These are phyloP conservation scores for Abrus precatorius DNA, from an alignment of 306 rosid species.

Conservation along the genomic window DNA sequence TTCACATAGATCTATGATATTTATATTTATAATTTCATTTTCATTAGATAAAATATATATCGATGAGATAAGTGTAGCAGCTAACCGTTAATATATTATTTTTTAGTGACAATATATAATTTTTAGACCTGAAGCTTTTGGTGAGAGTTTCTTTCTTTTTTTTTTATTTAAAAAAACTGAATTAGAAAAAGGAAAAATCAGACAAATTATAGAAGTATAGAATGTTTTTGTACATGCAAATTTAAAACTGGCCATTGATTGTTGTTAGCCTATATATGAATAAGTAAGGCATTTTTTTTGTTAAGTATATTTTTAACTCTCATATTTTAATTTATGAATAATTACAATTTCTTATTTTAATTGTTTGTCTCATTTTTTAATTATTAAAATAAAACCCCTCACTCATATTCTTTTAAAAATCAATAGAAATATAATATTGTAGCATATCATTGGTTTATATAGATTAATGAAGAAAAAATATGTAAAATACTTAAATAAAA, in stretches of 20 bases:
- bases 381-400: no score
- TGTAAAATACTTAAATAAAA: no score
- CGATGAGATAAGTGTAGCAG: neutral
- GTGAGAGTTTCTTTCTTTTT: constrained; percentile 9
- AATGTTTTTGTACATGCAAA: neutral
- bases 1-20: neutral
- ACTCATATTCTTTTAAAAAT: no score
- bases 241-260: constrained; percentile 5
- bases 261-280: neutral
- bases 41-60: neutral
- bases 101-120: neutral
- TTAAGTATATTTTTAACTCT: no score
- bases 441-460: no score
- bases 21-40: neutral
- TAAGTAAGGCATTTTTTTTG: neutral
- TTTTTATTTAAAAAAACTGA: neutral
- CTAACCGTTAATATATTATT: neutral
- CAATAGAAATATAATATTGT: no score
- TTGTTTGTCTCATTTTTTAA: no score
- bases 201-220: neutral
- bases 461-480: no score
- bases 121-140: neutral
- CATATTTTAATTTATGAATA: no score
- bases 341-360: no score
- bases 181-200: neutral